Conservation (phyloP, 78 protist genomes). For the Bodo saltans region DNA sequence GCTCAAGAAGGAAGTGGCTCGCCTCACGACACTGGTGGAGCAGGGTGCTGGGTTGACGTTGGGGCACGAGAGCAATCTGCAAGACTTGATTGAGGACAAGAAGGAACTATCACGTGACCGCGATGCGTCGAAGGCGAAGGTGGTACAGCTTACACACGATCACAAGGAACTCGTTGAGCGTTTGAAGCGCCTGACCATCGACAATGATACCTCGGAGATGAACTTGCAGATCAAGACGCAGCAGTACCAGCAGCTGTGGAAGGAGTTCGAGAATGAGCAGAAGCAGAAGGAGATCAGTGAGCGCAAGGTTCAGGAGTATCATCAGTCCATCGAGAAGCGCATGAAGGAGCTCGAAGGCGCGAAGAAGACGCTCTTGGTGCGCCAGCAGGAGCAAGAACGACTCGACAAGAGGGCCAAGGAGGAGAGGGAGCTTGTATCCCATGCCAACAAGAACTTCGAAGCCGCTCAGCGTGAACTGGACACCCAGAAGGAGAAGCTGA, state of each 20-base stretch:
- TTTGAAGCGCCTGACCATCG: not conserved
- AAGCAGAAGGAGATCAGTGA: not conserved
- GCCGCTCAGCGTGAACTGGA: not conserved
- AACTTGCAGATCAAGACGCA: constrained; percentile 30
- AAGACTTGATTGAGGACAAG: constrained; percentile 61
- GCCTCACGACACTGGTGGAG: constrained; percentile 59
- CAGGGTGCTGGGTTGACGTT: constrained; percentile 63
- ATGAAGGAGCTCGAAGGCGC: not conserved
- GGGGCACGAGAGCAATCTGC: constrained; percentile 70
- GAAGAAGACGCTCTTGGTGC: not conserved
- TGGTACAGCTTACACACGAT: constrained; percentile 40
- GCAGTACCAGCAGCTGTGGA: not conserved
- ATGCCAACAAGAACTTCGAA: not conserved
- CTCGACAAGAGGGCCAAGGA: not conserved
- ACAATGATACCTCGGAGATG: not conserved
- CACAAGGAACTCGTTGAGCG: not conserved
- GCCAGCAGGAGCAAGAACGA: not conserved
- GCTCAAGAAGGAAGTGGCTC: constrained; percentile 61
- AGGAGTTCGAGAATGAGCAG: constrained; percentile 27
- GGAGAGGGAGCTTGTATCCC: not conserved
- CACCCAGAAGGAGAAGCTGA: not conserved
- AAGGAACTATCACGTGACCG: constrained; percentile 57
- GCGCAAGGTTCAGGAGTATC: constrained; percentile 40
- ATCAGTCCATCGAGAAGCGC: not conserved
- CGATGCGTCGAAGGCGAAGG: constrained; percentile 12